Conservation (phyloP, 768 basidiomycete genomes). For the Lentinula guzmanii region DNA sequence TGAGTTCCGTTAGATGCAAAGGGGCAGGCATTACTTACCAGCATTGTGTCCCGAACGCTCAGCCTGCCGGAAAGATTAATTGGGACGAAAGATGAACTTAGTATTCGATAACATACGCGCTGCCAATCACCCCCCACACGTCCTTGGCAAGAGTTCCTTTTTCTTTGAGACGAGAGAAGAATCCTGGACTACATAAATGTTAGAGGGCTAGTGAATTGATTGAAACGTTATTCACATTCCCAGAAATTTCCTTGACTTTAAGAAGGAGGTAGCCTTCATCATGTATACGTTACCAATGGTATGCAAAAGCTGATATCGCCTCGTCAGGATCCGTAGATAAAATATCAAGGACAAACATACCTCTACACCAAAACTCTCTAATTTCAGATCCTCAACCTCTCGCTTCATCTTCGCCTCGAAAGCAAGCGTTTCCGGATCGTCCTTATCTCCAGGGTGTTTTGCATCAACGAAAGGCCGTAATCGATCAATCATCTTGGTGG, state of each 20-base stretch:
- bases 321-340: constrained; percentile 1
- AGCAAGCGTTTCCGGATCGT: constrained; percentile 74
- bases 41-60: constrained; percentile 74
- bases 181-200: constrained; percentile 56
- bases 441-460: constrained; percentile 70
- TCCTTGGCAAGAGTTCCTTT: constrained; percentile 92
- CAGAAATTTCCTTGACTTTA: constrained; percentile 88
- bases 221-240: constrained; percentile 59
- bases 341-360: constrained; percentile 29
- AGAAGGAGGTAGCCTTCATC: constrained; percentile 84
- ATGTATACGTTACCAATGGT: constrained; percentile 90
- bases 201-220: not conserved
- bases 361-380: constrained; percentile 98
- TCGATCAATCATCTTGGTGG: constrained; percentile 76
- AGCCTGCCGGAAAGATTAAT: constrained; percentile 28
- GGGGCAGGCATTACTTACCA: constrained; percentile 25
- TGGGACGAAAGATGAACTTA: constrained; percentile 3
- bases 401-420: constrained; percentile 73
- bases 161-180: constrained; percentile 92
- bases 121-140: constrained; percentile 93
- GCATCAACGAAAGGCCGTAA: constrained; percentile 90
- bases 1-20: not conserved
- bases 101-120: constrained; percentile 60
- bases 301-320: constrained; percentile 60
- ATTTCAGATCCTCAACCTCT: constrained; percentile 92